phyloP scores from a whole-genome alignment of 2,329 filamentous ascomycete species.

The Cyanodermella asteris region DNA sequence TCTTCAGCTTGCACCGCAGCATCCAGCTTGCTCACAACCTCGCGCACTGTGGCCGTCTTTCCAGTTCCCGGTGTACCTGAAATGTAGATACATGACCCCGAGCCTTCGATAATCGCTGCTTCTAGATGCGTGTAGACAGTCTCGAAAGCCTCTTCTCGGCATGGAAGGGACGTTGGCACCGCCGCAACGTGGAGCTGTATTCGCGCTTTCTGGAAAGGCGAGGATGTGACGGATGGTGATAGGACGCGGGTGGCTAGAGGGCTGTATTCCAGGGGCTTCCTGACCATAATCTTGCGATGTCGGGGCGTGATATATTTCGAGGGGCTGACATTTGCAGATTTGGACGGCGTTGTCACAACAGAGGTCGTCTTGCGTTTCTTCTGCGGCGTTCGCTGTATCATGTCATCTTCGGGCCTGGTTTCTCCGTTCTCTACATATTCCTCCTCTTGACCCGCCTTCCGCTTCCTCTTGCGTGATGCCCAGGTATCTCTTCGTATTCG shows the following conservation, averaged over 20 bases:
- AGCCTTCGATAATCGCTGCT: slow-evolving; percentile 79
- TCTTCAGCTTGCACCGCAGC: slow-evolving; percentile 74
- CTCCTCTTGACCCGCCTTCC: slow-evolving; percentile 13
- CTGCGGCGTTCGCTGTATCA: slow-evolving; percentile 4
- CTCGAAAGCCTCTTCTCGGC: slow-evolving; percentile 76
- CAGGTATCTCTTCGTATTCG: slow-evolving; percentile 53
- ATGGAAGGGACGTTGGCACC: slow-evolving; percentile 72
- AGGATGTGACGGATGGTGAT: slow-evolving; percentile 52
- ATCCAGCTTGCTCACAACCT: slow-evolving; percentile 77
- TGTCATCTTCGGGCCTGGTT: slow-evolving; percentile 11
- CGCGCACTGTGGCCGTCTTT: slow-evolving; percentile 90
- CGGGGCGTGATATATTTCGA: slow-evolving; percentile 38
- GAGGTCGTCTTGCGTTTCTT: slow-evolving; percentile 7
- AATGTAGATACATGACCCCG: slow-evolving; percentile 94
- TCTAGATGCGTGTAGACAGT: slow-evolving; percentile 86
- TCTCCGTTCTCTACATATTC: slow-evolving; percentile 15
- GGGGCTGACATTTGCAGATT: slow-evolving; percentile 19
- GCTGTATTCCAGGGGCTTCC: slow-evolving; percentile 85
- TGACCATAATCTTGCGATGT: slow-evolving; percentile 49
- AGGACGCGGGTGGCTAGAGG: slow-evolving; percentile 76
- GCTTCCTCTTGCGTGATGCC: slow-evolving; percentile 36
- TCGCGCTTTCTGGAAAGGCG: slow-evolving; percentile 79
- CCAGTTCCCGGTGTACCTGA: slow-evolving; percentile 96
- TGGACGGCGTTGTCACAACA: slow-evolving; percentile 15
- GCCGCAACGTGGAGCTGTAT: slow-evolving; percentile 82